Percentiles rank a stretch among this genome's conserved stretches.
These are phyloP conservation scores for Solanum phureja DNA, from an alignment of 257 asterid species.

Conservation along the genomic window DNA sequence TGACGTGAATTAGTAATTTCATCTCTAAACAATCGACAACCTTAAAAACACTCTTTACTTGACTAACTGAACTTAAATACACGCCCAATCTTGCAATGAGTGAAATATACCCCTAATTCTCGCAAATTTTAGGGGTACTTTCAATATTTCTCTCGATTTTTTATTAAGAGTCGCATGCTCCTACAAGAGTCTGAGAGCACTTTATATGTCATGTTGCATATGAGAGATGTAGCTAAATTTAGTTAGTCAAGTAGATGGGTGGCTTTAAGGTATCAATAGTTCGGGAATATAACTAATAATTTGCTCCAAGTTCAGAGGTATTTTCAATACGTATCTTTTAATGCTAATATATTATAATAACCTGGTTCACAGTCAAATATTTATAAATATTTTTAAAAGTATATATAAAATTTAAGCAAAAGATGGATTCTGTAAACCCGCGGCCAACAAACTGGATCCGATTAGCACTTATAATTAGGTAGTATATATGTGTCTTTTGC, in stretches of 20 bases:
- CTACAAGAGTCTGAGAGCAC: not conserved
- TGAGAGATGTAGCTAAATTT: too few species aligned
- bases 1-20: not conserved
- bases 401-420: not conserved
- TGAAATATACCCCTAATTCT: not conserved
- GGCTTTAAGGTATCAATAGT: too few species aligned
- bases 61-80: not conserved
- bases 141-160: too few species aligned
- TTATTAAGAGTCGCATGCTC: not conserved
- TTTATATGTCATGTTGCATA: too few species aligned
- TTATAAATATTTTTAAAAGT: not conserved
- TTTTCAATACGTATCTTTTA: too few species aligned
- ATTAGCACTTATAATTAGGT: not conserved
- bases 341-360: fast-evolving
- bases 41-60: not conserved
- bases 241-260: too few species aligned
- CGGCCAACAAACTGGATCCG: not conserved
- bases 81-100: not conserved
- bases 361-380: not conserved
- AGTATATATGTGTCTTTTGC: not conserved
- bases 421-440: not conserved
- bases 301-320: not conserved
- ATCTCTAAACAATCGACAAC: not conserved
- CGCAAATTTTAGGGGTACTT: not conserved
- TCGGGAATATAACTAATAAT: not conserved